Evolutionary conservation across 768 basidiomycete genomes (phyloP), one percentile per base, ranked within the genome.

Genomic region (Lactifluus rugatus): DNA sequence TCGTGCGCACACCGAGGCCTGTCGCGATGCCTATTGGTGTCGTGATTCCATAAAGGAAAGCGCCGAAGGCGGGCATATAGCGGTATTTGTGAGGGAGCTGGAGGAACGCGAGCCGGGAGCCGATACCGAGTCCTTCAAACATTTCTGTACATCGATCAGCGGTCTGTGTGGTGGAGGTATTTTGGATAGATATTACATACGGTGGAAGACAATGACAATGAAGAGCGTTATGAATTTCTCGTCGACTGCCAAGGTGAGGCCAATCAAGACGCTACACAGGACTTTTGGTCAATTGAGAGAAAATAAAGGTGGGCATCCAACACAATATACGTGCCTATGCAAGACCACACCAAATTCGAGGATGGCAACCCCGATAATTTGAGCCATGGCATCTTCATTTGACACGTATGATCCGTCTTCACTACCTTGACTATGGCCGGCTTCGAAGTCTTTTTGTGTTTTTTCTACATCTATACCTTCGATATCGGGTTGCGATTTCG

Each of bases 41-140:
- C 1, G 86, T 87, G 54, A 89, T 65, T 2, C 84, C 87, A 66
- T 86, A 95, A 13, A 87, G 55, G 11, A 81, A 8, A 5, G 84
- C 89, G 2, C 76, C 89, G 32, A 71, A 62, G 45, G 81, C 67
- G 4, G 89, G 85, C 1, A 87, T 68, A 70, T 73, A 83, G 54
- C 68, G 71, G 66, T 82, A 87, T 58, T 70, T 67, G 1, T 67
- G 61, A 0, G 87, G 78, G 2, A 93, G 74, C 17, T 73, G 71
- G 67, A 98, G 78, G 69, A 77, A 83, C 1, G 94, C 91, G 11
- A 98, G 75, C 9, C 95, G 88, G 0, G 93, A 85, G 9, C 95
- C 95, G 21, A 98, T 75, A 69, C 93, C 95, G 46, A 97, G 79
- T 21, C 93, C 95, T 70, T 98, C 95, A 66, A 97, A 97, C 44